These are phyloP conservation scores for Sutorius australiensis DNA, from an alignment of 768 basidiomycete species.

Conservation along the genomic window DNA sequence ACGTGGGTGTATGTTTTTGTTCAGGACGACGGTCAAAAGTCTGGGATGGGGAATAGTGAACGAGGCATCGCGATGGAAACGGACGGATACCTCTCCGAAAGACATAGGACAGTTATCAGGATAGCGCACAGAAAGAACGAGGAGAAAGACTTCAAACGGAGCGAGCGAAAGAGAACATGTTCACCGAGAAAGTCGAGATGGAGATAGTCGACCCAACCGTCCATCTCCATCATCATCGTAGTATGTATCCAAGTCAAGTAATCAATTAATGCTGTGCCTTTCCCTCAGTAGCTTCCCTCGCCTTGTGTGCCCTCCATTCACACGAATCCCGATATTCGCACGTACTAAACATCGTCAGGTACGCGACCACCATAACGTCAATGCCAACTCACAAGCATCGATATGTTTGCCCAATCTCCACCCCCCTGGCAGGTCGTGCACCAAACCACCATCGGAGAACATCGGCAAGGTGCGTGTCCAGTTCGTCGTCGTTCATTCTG, in stretches of 20 bases:
- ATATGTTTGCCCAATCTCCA: slow-evolving; percentile 51
- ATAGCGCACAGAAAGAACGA: slow-evolving; percentile 46
- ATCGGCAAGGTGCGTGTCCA: slow-evolving; percentile 51
- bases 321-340: slow-evolving; percentile 76
- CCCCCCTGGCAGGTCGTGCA: slow-evolving; percentile 63
- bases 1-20: slow-evolving; percentile 47
- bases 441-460: slow-evolving; percentile 78
- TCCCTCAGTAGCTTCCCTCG: slow-evolving; percentile 33
- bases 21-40: slow-evolving; percentile 45
- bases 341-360: slow-evolving; percentile 35
- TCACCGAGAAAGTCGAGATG: slow-evolving; percentile 43
- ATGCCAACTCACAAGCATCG: slow-evolving; percentile 60
- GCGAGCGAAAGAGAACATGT: slow-evolving; percentile 40
- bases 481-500: slow-evolving; percentile 44
- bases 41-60: slow-evolving; percentile 30
- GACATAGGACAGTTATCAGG: slow-evolving; percentile 46
- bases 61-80: background rate
- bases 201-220: slow-evolving; percentile 47
- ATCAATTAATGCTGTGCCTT: background rate
- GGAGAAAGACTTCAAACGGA: slow-evolving; percentile 45
- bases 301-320: slow-evolving; percentile 67
- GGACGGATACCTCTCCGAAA: slow-evolving; percentile 50
- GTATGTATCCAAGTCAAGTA: background rate
- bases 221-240: slow-evolving; percentile 28
- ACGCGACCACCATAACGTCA: background rate